Percentiles rank a stretch among this genome's conserved stretches.
Evolutionary conservation across 202 grass and related monocot genomes (phyloP).

Genomic region (Schoenoplectus tabernaemontani): DNA sequence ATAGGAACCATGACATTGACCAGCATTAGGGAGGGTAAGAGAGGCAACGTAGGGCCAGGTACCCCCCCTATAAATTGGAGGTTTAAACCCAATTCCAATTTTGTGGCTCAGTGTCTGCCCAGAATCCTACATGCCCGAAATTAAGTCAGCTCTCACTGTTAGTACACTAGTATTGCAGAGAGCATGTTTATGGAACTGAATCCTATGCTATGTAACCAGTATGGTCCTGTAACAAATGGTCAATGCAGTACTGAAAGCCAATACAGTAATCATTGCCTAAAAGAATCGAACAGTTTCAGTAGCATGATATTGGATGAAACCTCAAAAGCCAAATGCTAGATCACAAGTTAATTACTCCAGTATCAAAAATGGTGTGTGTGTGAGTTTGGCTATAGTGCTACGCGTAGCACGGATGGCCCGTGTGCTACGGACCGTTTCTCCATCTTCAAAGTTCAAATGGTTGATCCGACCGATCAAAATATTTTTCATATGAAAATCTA

Average conservation of each 20-base stretch:
- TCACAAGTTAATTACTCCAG: neutral
- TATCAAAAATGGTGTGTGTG: neutral
- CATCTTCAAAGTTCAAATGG: too few species aligned
- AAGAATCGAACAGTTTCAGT: neutral
- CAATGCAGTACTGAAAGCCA: neutral
- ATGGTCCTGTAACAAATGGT: neutral
- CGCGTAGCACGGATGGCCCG: too few species aligned
- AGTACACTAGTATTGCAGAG: neutral
- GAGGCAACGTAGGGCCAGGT: neutral
- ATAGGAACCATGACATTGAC: neutral
- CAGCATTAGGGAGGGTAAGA: neutral
- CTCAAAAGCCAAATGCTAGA: neutral
- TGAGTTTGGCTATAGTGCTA: too few species aligned
- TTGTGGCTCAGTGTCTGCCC: neutral
- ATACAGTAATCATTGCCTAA: neutral
- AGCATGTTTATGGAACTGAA: constrained; percentile 3
- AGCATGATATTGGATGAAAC: neutral
- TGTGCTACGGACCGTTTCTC: too few species aligned
- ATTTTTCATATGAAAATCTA: too few species aligned
- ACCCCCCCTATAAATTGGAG: neutral
- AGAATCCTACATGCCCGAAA: neutral
- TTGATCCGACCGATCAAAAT: too few species aligned
- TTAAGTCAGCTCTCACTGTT: neutral
- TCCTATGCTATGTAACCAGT: neutral
- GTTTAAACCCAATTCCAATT: neutral